phyloP scores from a whole-genome alignment of 208 protist genomes.

The Leishmania turanica region DNA sequence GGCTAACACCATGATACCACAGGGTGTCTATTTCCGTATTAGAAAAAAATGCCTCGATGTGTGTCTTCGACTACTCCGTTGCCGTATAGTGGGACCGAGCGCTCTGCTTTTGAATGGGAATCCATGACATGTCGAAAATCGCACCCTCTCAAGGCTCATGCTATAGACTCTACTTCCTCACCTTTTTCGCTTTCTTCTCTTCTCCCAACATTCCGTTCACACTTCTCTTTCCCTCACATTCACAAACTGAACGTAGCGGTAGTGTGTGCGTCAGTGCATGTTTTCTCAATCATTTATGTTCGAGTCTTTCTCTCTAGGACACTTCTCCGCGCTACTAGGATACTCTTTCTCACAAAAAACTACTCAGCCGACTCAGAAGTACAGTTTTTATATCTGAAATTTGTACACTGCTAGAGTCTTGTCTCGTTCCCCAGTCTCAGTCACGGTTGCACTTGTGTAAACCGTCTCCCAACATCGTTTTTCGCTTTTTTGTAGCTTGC shows the following conservation, averaged over 20 bases:
- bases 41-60: background rate
- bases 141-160: background rate
- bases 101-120: background rate
- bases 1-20: background rate
- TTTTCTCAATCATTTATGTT: background rate
- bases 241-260: background rate
- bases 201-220: background rate
- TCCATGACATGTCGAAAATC: background rate
- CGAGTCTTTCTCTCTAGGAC: background rate
- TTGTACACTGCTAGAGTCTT: background rate
- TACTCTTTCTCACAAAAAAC: background rate
- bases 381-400: background rate
- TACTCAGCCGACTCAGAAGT: background rate
- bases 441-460: background rate
- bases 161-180: background rate
- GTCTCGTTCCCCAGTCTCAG: background rate
- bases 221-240: too few relatives aligned
- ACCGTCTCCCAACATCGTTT: background rate
- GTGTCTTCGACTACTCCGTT: background rate
- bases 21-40: background rate
- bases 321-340: background rate
- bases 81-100: background rate
- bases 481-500: conserved; percentile 1
- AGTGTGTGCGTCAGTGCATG: background rate
- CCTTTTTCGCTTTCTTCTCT: background rate